Conservation (phyloP, 2,329 filamentous ascomycete species). For the Zarea fungicola region DNA sequence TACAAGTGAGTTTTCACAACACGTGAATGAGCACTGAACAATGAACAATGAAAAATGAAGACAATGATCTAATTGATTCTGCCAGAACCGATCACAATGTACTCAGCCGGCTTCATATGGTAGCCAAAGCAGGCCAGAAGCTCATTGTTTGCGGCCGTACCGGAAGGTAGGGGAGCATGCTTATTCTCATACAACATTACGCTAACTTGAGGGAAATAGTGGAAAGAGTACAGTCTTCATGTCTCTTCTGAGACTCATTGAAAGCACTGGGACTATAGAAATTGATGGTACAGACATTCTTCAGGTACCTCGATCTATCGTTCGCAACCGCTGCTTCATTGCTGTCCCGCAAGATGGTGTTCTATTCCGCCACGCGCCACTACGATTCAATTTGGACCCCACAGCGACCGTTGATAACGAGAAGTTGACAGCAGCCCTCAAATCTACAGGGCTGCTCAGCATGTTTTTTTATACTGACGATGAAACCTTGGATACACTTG, state of each 20-base stretch:
- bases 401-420: slow-evolving; percentile 6
- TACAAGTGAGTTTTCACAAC: slow-evolving; percentile 16
- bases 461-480: background rate
- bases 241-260: slow-evolving; percentile 16
- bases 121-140: slow-evolving; percentile 17
- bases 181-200: no score
- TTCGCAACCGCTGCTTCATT: slow-evolving; percentile 26
- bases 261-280: slow-evolving; percentile 21
- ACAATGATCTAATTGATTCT: background rate
- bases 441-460: slow-evolving; percentile 13
- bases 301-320: slow-evolving; percentile 16
- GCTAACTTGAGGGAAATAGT: slow-evolving; percentile 17
- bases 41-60: no score
- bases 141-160: slow-evolving; percentile 22
- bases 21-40: background rate
- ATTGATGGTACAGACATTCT: slow-evolving; percentile 26
- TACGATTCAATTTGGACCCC: slow-evolving; percentile 20
- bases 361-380: slow-evolving; percentile 15
- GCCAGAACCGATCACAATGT: slow-evolving; percentile 10
- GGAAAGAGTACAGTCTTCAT: slow-evolving; percentile 23
- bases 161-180: slow-evolving; percentile 22
- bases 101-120: slow-evolving; percentile 16
- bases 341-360: slow-evolving; percentile 27
- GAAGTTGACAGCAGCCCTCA: slow-evolving; percentile 11
- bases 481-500: slow-evolving; percentile 17